Evolutionary conservation across 805 yeast species (phyloP).

Genomic region (Yarrowia yakushimensis): DNA sequence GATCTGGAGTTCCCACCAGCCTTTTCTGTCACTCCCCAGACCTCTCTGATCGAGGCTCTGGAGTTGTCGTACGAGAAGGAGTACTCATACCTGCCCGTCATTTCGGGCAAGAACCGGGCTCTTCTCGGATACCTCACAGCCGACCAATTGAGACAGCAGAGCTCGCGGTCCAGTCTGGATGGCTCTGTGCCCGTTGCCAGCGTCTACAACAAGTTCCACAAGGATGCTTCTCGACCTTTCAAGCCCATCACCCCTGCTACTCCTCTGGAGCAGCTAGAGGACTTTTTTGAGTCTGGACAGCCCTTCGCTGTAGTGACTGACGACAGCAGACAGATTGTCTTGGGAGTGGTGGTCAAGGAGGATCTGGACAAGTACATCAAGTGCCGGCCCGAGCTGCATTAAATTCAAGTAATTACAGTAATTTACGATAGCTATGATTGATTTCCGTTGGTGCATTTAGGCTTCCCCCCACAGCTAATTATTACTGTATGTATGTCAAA

Average conservation of each 20-base stretch:
- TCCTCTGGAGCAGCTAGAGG: conserved; percentile 52
- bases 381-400: conserved; percentile 41
- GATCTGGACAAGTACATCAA: conserved; percentile 45
- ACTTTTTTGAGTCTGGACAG: conserved; percentile 48
- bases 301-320: conserved; percentile 60
- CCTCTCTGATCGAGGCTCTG: conserved; percentile 48
- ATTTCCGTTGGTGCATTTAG: neutral
- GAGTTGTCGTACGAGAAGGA: conserved; percentile 55
- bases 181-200: conserved; percentile 37
- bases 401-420: too few species aligned
- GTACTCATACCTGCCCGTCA: conserved; percentile 53
- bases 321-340: conserved; percentile 49
- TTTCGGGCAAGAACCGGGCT: conserved; percentile 45
- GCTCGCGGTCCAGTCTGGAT: conserved; percentile 30
- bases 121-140: conserved; percentile 51
- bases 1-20: conserved; percentile 60
- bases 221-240: conserved; percentile 37
- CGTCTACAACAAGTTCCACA: conserved; percentile 35
- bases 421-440: neutral
- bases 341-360: conserved; percentile 56
- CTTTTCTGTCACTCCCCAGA: conserved; percentile 48
- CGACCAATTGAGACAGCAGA: conserved; percentile 39
- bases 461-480: neutral
- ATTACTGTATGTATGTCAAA: too few species aligned
- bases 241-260: conserved; percentile 51